Conservation (phyloP, 306 rosid species). For the Oemleria cerasiformis region DNA sequence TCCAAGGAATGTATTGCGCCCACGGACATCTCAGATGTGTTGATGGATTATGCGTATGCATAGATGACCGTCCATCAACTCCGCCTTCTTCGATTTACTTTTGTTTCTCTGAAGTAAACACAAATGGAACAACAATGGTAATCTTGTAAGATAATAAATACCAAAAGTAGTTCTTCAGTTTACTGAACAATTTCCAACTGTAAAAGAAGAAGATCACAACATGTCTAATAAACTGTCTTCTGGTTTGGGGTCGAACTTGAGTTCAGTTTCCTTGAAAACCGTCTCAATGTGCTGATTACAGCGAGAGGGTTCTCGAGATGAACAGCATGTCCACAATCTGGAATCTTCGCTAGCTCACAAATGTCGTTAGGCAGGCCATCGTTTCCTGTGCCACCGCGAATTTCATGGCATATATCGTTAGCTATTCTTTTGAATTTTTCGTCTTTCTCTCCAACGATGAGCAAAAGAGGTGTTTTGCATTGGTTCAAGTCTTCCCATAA, state of each 20-base stretch:
- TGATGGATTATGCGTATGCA: neutral
- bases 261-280: conserved; percentile 39
- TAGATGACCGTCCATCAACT: neutral
- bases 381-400: conserved; percentile 27
- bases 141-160: neutral
- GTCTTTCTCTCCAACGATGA: conserved; percentile 78
- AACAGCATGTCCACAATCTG: conserved; percentile 76
- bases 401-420: conserved; percentile 43
- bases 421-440: conserved; percentile 68
- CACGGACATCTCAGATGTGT: neutral
- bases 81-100: neutral
- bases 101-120: neutral
- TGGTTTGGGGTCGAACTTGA: neutral
- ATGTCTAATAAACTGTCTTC: neutral
- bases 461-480: conserved; percentile 64
- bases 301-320: conserved; percentile 94
- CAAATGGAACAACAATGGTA: neutral
- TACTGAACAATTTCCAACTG: neutral
- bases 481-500: conserved; percentile 78
- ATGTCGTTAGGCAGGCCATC: conserved; percentile 24
- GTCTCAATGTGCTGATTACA: conserved; percentile 53
- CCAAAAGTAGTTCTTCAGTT: neutral
- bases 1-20: neutral
- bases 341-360: conserved; percentile 61
- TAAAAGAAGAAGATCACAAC: neutral